Conservation (phyloP, 176 grass and related monocot species). For the Oryza coarctata region DNA sequence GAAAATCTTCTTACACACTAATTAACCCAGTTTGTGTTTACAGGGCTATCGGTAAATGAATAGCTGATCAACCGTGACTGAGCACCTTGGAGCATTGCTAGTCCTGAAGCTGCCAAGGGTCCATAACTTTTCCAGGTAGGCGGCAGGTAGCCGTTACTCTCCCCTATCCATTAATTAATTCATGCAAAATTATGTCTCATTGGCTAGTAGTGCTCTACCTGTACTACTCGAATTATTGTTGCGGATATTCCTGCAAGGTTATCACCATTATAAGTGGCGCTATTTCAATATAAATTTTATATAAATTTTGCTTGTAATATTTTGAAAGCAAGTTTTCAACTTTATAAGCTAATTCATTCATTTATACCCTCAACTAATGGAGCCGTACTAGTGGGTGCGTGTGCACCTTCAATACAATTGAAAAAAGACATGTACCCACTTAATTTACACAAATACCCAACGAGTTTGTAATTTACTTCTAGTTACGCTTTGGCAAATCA, state of each 20-base stretch:
- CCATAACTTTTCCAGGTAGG: neutral
- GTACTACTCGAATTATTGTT: neutral
- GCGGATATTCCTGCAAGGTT: neutral
- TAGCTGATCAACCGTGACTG: neutral
- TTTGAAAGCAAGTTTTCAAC: no score
- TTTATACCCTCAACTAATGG: no score
- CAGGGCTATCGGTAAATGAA: neutral
- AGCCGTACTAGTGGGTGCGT: no score
- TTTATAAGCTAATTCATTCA: no score
- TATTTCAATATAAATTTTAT: neutral
- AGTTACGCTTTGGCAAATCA: neutral
- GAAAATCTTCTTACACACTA: neutral
- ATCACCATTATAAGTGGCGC: neutral
- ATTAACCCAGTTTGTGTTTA: neutral
- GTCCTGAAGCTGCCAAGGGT: neutral
- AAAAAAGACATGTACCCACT: no score
- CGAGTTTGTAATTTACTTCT: neutral
- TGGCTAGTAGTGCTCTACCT: neutral
- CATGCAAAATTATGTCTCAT: neutral
- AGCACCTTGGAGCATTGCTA: neutral
- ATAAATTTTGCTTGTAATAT: no score
- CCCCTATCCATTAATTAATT: neutral
- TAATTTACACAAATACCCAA: neutral
- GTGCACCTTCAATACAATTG: no score
- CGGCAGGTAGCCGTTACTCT: constrained; percentile 23